Conservation (phyloP, 495 filamentous ascomycete genomes). For the Durotheca rogersii region DNA sequence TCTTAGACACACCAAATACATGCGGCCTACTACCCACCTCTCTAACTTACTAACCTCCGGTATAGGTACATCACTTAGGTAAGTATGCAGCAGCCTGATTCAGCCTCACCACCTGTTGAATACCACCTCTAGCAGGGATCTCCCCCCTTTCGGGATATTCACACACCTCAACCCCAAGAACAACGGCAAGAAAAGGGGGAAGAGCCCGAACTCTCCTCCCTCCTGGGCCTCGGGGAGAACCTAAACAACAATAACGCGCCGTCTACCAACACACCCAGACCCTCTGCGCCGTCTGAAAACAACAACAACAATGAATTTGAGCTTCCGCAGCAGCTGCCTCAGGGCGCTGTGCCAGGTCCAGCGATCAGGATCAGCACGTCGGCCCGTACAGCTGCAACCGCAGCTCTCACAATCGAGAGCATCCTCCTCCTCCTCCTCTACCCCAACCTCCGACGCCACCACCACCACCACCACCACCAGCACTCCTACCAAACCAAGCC, state of each 20-base stretch:
- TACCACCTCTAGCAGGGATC: slow-evolving; percentile 17
- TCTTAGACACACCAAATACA: no score
- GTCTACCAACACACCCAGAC: background rate
- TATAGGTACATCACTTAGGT: no score
- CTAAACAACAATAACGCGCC: background rate
- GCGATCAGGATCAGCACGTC: slow-evolving; percentile 17
- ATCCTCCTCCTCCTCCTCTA: slow-evolving; percentile 7
- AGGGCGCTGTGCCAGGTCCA: slow-evolving; percentile 18
- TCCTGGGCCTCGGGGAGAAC: no score
- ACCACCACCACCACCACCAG: slow-evolving; percentile 1
- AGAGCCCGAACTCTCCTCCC: no score
- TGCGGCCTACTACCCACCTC: no score
- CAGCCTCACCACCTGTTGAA: slow-evolving; percentile 18
- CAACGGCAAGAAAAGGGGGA: background rate
- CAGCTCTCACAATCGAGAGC: no score
- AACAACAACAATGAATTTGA: slow-evolving; percentile 22
- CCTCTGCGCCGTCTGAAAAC: no score
- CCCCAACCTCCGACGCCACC: background rate
- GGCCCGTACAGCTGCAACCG: no score
- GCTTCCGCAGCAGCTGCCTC: slow-evolving; percentile 27
- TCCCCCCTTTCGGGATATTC: slow-evolving; percentile 1
- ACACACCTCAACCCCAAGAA: background rate
- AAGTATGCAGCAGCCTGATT: background rate
- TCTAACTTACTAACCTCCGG: no score
- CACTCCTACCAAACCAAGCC: background rate